Evolutionary conservation across 108 stramenopile genomes (phyloP).

Genomic region (Cyclostephanos invisitatus): DNA sequence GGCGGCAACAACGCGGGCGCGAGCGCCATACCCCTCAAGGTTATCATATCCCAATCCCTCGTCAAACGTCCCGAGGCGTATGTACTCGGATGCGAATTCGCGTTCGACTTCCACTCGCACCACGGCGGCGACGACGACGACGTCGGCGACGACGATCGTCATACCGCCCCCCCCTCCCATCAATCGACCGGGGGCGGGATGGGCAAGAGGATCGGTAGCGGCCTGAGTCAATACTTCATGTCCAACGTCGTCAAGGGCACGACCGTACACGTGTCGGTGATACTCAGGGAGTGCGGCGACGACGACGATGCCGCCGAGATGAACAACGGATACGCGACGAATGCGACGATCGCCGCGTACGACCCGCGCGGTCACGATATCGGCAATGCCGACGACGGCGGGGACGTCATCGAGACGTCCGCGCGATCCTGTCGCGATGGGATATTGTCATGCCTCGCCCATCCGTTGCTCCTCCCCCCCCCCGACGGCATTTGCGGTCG

Average conservation of each 20-base stretch:
- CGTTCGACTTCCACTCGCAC: conserved; percentile 17
- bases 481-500: conserved; percentile 17
- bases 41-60: conserved; percentile 15
- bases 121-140: background rate
- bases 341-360: background rate
- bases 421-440: background rate
- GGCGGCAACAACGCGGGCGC: too few species aligned
- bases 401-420: too few species aligned
- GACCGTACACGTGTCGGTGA: conserved; percentile 24
- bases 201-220: conserved; percentile 15
- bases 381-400: background rate
- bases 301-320: background rate
- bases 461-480: conserved; percentile 32
- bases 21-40: conserved; percentile 7
- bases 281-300: conserved; percentile 31
- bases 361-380: background rate
- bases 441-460: conserved; percentile 23
- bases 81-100: conserved; percentile 18
- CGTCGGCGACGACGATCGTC: too few species aligned
- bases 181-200: background rate
- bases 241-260: conserved; percentile 46
- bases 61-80: background rate
- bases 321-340: background rate
- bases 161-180: background rate
- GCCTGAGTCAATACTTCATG: conserved; percentile 37